Base-by-base conservation (phyloP, 2,329 filamentous ascomycete genomes). In the Clonostachys rhizophaga region DNA sequence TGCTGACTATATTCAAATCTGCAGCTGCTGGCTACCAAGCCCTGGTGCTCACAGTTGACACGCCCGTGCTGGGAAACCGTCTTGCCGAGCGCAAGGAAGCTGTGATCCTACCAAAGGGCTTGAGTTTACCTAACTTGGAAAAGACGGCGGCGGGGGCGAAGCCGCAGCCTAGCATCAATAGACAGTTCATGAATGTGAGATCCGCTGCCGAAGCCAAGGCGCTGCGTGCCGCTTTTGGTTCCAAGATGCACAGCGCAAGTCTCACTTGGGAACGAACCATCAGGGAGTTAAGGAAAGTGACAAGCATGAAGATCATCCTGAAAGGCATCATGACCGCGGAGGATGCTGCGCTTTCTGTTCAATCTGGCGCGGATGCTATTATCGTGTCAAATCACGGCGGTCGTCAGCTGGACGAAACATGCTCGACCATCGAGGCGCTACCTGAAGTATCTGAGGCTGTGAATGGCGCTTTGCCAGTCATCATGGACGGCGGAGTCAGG, bases 381-480 rank as follows among this genome's bases (percentile, higher is more conserved):
- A 49, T 56, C 40, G 52, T 55, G 11, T 54, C 51, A 3, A 75
- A 76, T 44, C 71, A 75, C 48, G 72, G 72, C 4, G 72, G 72
- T 2, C 57, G 71, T 10, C 72, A 76, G 51, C 59, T 76, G 6
- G 71, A 75, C 46, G 66, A 67, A 7, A 66, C 67, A 2, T 62
- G 66, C 1, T 69, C 72, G 2, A 72, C 71, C 3, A 59, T 74
- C 7, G 72, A 75, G 45, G 67, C 39, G 1, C 33, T 49, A 36
- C 46, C 72, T 9, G 67, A 74, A 48, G 71, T 78, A 49, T 69
- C 72, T 42, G 71, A 72, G 6, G 71, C 70, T 13, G 70, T 71
- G 3, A 66, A 75, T 12, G 69, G 69, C 12, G 3, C 53, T 52
- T 13, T 42, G 51, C 12, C 46, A 49, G 40, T 42, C 7, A 9